Evolutionary conservation across 495 filamentous ascomycete species (phyloP).

Genomic region (Pyrenopolyporus hunteri): DNA sequence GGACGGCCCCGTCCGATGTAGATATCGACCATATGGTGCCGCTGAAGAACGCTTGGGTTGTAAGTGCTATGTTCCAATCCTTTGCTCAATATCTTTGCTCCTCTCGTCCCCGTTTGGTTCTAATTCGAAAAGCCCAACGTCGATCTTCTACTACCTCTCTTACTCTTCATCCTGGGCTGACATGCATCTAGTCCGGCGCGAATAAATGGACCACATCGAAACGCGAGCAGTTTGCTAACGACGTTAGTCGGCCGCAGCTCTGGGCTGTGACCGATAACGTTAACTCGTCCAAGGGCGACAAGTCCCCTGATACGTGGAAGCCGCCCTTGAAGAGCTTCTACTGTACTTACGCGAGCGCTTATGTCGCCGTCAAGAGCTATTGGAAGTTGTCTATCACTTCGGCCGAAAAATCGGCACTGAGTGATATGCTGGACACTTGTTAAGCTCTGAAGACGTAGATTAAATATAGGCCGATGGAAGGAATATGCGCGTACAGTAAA

Average conservation of each 20-base stretch:
- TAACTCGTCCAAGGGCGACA: constrained; percentile 72
- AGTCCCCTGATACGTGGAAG: constrained; percentile 75
- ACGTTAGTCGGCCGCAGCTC: constrained; percentile 71
- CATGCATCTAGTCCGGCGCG: constrained; percentile 53
- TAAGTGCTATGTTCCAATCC: constrained; percentile 39
- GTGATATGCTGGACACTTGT: constrained; percentile 69
- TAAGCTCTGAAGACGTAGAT: too few relatives aligned
- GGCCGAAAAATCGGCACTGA: constrained; percentile 67
- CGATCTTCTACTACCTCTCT: too few relatives aligned
- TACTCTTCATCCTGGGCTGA: too few relatives aligned
- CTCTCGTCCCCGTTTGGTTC: background rate
- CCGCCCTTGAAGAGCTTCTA: constrained; percentile 69
- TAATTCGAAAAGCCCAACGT: background rate
- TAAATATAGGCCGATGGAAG: too few relatives aligned
- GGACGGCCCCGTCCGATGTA: constrained; percentile 68
- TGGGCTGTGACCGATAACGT: constrained; percentile 77
- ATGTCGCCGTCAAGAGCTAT: constrained; percentile 70
- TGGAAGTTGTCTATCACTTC: constrained; percentile 64
- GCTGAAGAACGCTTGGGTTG: constrained; percentile 75
- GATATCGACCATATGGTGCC: constrained; percentile 82
- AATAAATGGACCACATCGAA: constrained; percentile 64
- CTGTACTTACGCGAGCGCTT: constrained; percentile 76
- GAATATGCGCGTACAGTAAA: too few relatives aligned
- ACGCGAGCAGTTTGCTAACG: constrained; percentile 73
- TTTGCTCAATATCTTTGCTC: background rate